These are phyloP conservation scores for Gloeopeniophorella convolvens DNA, from an alignment of 768 basidiomycete genomes.

Conservation along the genomic window DNA sequence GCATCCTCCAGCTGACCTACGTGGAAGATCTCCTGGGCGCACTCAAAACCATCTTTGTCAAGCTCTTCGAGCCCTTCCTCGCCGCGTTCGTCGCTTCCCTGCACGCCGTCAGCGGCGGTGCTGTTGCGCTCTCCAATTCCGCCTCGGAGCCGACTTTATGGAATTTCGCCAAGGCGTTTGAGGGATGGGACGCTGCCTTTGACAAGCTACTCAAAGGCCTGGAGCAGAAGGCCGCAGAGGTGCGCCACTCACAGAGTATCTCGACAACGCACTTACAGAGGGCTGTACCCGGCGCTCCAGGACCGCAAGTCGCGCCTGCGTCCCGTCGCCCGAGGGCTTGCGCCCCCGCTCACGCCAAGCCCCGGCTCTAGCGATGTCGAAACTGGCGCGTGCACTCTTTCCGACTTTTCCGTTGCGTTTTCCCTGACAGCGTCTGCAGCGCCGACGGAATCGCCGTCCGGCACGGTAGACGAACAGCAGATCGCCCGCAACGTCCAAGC, in stretches of 20 bases:
- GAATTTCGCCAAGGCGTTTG: slow-evolving; percentile 65
- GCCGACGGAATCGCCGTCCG: slow-evolving; percentile 43
- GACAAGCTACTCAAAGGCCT: slow-evolving; percentile 67
- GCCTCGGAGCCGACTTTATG: slow-evolving; percentile 39
- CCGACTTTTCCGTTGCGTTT: not conserved
- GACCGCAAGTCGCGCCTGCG: slow-evolving; percentile 67
- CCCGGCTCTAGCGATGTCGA: slow-evolving; percentile 55
- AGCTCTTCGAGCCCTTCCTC: slow-evolving; percentile 80
- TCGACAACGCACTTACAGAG: not conserved
- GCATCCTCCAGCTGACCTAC: slow-evolving; percentile 90
- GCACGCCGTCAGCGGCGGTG: slow-evolving; percentile 50
- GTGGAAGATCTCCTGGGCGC: slow-evolving; percentile 81
- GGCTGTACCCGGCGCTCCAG: slow-evolving; percentile 35
- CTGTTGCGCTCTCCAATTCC: slow-evolving; percentile 30
- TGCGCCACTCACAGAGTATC: slow-evolving; percentile 26
- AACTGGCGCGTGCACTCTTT: slow-evolving; percentile 43
- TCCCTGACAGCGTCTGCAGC: slow-evolving; percentile 27
- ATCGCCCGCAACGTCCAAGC: slow-evolving; percentile 91
- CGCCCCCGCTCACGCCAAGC: slow-evolving; percentile 33
- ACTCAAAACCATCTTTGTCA: slow-evolving; percentile 79
- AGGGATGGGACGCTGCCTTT: slow-evolving; percentile 78
- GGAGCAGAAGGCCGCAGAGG: slow-evolving; percentile 70
- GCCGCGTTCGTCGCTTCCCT: slow-evolving; percentile 78
- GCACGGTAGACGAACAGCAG: slow-evolving; percentile 72
- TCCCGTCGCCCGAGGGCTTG: slow-evolving; percentile 30